phyloP scores from a whole-genome alignment of 371 early-diverging fungal species.

The Mortierella polycephala region DNA sequence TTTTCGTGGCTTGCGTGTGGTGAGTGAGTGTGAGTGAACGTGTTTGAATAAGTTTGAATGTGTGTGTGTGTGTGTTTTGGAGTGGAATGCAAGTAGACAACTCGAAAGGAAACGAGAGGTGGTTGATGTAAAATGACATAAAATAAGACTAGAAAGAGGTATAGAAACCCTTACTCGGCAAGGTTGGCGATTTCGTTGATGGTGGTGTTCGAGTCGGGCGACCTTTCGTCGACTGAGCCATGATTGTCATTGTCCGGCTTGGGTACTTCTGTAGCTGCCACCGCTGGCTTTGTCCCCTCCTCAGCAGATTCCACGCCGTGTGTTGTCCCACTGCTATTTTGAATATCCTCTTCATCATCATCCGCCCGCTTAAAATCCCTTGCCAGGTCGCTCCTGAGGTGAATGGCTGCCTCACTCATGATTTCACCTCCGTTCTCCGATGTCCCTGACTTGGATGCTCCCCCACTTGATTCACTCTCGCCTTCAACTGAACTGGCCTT shows the following conservation, averaged over 20 bases:
- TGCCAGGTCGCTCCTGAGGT: constrained; percentile 50
- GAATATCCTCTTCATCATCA: constrained; percentile 17
- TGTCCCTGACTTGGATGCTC: background rate
- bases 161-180: too few species aligned
- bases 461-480: constrained; percentile 3
- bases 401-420: constrained; percentile 26
- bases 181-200: too few species aligned
- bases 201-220: background rate
- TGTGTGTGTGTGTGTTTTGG: too few species aligned
- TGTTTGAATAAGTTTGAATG: too few species aligned
- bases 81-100: too few species aligned
- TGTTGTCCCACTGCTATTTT: background rate
- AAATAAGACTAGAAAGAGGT: background rate
- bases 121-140: background rate
- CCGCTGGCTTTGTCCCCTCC: background rate
- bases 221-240: background rate
- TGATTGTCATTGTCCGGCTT: background rate
- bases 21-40: too few species aligned
- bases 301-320: background rate
- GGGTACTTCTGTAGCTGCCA: background rate
- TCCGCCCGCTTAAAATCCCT: constrained; percentile 33
- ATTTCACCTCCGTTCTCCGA: background rate
- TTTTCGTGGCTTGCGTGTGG: too few species aligned
- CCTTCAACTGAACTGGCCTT: constrained; percentile 29
- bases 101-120: too few species aligned